Evolutionary conservation across 169 alveolate species (phyloP).

Genomic region (Plasmodium falciparum): DNA sequence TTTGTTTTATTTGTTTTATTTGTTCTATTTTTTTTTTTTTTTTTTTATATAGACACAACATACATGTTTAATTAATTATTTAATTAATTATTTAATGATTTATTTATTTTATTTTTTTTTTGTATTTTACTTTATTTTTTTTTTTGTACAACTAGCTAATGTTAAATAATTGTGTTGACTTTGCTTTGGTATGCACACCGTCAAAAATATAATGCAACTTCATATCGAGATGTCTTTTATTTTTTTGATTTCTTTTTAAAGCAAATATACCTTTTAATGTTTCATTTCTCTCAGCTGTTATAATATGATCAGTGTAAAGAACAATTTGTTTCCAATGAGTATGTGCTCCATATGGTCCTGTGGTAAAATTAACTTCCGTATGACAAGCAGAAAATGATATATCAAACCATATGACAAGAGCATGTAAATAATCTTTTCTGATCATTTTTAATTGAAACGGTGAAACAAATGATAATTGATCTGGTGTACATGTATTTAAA

Average conservation of each 20-base stretch:
- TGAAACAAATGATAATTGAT: constrained; percentile 94
- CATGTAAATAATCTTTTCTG: constrained; percentile 91
- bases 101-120: no score
- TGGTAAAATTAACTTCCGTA: constrained; percentile 90
- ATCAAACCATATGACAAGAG: constrained; percentile 96
- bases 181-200: constrained; percentile 43
- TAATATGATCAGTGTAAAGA: constrained; percentile 89
- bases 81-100: no score
- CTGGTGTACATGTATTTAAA: constrained; percentile 91
- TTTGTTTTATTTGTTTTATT: no score
- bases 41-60: no score
- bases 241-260: constrained; percentile 86
- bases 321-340: constrained; percentile 97
- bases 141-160: constrained; percentile 35
- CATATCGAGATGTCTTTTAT: constrained; percentile 92
- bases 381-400: constrained; percentile 91
- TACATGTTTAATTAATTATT: no score
- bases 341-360: constrained; percentile 89
- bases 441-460: constrained; percentile 84
- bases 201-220: constrained; percentile 84
- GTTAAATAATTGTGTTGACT: constrained; percentile 63
- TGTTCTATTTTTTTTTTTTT: no score
- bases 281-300: constrained; percentile 78
- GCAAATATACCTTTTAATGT: constrained; percentile 88
- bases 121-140: constrained; percentile 72